Evolutionary conservation across 2,329 filamentous ascomycete species (phyloP).

Genomic region (Colletotrichum incanum): DNA sequence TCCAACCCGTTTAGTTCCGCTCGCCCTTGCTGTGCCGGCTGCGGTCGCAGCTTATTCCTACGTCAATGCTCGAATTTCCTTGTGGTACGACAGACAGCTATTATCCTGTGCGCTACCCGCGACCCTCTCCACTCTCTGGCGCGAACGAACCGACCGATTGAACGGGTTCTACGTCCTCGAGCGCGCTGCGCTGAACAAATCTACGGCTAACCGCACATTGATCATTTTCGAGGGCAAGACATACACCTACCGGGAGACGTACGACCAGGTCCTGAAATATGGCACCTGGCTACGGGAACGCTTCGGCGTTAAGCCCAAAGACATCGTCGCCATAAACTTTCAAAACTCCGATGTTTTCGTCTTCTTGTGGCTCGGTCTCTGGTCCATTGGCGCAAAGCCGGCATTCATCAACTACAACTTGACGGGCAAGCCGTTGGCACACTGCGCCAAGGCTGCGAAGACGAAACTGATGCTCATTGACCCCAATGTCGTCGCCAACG

Average conservation of each 20-base stretch:
- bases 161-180: conserved; percentile 86
- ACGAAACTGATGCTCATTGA: conserved; percentile 81
- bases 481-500: conserved; percentile 66
- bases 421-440: conserved; percentile 77
- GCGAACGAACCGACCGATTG: conserved; percentile 72
- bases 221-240: conserved; percentile 78
- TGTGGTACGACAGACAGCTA: conserved; percentile 77
- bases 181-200: conserved; percentile 68
- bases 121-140: conserved; percentile 58
- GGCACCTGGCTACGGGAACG: conserved; percentile 81
- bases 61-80: conserved; percentile 78
- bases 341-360: conserved; percentile 86
- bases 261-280: conserved; percentile 79
- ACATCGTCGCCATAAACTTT: conserved; percentile 86
- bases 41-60: conserved; percentile 81
- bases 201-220: conserved; percentile 69
- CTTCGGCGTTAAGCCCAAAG: conserved; percentile 75
- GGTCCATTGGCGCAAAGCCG: conserved; percentile 86
- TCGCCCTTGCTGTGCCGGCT: conserved; percentile 71
- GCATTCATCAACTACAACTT: conserved; percentile 94
- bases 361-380: conserved; percentile 83
- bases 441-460: conserved; percentile 80
- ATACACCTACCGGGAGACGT: conserved; percentile 84
- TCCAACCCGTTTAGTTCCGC: conserved; percentile 60
- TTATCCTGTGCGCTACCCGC: conserved; percentile 69